Base-by-base conservation (phyloP, 2,329 filamentous ascomycete species). In the Mariannaea sp. region DNA sequence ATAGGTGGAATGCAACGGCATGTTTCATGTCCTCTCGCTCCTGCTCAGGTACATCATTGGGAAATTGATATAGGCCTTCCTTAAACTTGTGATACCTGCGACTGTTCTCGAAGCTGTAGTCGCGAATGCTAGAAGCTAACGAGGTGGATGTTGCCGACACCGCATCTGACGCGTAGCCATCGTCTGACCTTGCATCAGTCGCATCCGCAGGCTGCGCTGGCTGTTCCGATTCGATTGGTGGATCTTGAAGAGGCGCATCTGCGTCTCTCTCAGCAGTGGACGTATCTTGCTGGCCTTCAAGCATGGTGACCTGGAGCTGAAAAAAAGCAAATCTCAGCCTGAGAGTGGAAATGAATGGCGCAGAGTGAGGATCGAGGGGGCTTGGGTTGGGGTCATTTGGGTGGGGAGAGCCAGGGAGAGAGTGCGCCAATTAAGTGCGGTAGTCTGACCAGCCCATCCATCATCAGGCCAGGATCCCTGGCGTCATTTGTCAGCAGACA, bases 21-120 rank as follows among this genome's bases (percentile, higher is more conserved):
- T 77, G 74, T 53, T 73, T 70, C 69, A 74, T 75, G 51, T 73
- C 72, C 58, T 77, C 74, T 17, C 76, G 64, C 55, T 74, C 73
- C 57, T 77, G 75, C 56, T 78, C 76, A 3, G 66, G 58, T n/a
- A 76, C 70, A 47, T 78, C 76, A 52, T 78, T 76, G 13, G 72
- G 72, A 49, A 74, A 71, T 22, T 69, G 65, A 29, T 73, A 73
- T 1, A 68, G 58, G 4, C 75, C 74, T 49, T 75, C 67, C 24
- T 72, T 66, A 49, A 72, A 77, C 53, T 68, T 73, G 58, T 76
- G 74, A 29, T 75, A 77, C 27, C 75, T 69, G 24, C 74, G 65
- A 8, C 70, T 72, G 29, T 77, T 76, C 61, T 77, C 73, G 54
- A 73, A 77, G 10, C 69, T 63, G 57, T 75, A 75, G 49, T 75